These are phyloP conservation scores for Fraxinus baroniana DNA, from an alignment of 305 asterid species.

Conservation along the genomic window DNA sequence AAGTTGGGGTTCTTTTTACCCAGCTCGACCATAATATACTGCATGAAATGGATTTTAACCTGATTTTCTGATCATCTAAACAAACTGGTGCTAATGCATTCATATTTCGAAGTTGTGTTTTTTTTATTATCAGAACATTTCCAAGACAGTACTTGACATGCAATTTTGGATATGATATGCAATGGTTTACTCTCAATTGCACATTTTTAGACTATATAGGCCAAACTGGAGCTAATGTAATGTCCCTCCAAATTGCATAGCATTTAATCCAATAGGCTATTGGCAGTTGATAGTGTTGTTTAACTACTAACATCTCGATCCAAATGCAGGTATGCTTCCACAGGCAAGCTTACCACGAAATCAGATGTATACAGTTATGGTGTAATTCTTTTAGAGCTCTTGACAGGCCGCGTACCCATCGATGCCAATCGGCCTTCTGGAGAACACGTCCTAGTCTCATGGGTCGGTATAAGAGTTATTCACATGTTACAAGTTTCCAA, in stretches of 20 bases:
- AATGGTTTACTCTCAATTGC: background rate
- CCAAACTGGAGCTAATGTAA: background rate
- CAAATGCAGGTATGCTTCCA: constrained; percentile 66
- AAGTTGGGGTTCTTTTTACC: background rate
- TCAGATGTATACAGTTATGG: constrained; percentile 85
- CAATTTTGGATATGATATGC: background rate
- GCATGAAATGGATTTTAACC: background rate
- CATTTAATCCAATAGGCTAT: background rate
- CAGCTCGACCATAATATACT: background rate
- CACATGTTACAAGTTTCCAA: background rate
- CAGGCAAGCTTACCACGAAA: constrained; percentile 83
- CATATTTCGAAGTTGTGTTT: background rate
- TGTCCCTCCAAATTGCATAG: background rate
- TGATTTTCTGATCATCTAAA: background rate
- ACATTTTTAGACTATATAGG: background rate
- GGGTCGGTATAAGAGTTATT: constrained; percentile 42
- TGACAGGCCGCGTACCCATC: constrained; percentile 72
- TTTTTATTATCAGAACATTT: background rate
- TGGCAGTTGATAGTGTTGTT: background rate
- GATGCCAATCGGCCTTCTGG: constrained; percentile 65
- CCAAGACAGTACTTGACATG: background rate
- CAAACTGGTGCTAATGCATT: background rate
- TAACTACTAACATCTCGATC: background rate
- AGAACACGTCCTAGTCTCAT: constrained; percentile 71
- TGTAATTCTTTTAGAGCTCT: constrained; percentile 68